Percentiles rank a stretch among this genome's conserved stretches.
These are phyloP conservation scores for Triticum timopheevii DNA, from an alignment of 176 grass and related monocot genomes.

Conservation along the genomic window DNA sequence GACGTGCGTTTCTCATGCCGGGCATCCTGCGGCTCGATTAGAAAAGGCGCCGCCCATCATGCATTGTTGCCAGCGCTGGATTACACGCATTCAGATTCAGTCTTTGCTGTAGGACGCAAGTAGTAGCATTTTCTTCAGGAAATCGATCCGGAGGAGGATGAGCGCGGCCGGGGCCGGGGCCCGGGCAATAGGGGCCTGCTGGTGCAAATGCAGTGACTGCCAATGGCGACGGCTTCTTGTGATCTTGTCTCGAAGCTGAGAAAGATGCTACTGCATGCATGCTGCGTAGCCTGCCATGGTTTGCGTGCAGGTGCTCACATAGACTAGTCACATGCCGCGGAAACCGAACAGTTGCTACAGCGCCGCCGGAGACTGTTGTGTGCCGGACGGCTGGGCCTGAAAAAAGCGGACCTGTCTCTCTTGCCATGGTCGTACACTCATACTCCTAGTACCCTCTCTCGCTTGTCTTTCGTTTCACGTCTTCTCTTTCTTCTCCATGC, in stretches of 20 bases:
- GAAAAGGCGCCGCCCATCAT: background rate
- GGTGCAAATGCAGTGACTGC: background rate
- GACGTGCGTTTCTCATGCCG: background rate
- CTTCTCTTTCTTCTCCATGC: background rate
- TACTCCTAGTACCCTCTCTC: background rate
- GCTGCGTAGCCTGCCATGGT: background rate
- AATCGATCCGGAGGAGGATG: too few relatives aligned
- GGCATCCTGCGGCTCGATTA: background rate
- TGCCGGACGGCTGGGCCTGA: background rate
- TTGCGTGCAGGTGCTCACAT: background rate
- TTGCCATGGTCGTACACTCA: background rate
- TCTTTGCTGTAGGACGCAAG: background rate
- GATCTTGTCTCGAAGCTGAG: background rate
- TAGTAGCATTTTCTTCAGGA: background rate
- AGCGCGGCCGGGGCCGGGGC: too few relatives aligned
- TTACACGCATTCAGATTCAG: background rate
- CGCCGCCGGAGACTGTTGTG: background rate
- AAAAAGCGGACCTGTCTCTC: conserved; percentile 9
- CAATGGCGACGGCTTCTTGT: background rate
- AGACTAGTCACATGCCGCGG: background rate
- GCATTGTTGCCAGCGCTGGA: background rate
- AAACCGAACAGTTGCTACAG: background rate
- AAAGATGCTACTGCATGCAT: background rate
- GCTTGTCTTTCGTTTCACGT: background rate
- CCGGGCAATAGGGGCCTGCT: background rate